phyloP scores from a whole-genome alignment of 805 yeast species.

The Saccharomycodes ludwigii region DNA sequence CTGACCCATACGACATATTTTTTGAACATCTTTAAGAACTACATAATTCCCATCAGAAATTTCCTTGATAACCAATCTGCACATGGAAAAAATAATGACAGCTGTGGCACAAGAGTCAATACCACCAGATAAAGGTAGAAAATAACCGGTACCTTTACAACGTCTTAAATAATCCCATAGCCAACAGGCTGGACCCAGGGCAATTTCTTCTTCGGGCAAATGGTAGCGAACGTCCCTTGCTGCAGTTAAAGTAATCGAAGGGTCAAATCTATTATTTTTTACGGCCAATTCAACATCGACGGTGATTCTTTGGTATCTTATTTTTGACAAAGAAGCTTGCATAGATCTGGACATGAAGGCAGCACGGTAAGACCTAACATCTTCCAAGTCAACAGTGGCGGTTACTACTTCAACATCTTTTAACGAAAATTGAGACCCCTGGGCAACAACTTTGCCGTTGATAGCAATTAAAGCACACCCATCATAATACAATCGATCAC shows the following conservation, averaged over 20 bases:
- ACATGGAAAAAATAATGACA: conserved; percentile 88
- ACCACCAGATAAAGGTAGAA: conserved; percentile 92
- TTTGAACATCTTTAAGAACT: conserved; percentile 66
- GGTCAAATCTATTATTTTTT: conserved; percentile 43
- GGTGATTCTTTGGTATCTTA: conserved; percentile 37
- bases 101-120: conserved; percentile 98
- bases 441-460: conserved; percentile 86
- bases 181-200: conserved; percentile 99
- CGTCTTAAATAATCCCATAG: conserved; percentile 95
- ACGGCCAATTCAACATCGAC: conserved; percentile 61
- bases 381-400: conserved; percentile 92
- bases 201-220: conserved; percentile 90
- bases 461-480: conserved; percentile 93
- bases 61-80: conserved; percentile 68
- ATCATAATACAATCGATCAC: conserved; percentile 92
- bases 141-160: conserved; percentile 81
- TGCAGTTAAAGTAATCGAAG: conserved; percentile 45
- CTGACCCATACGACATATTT: conserved; percentile 44
- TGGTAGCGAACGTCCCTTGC: conserved; percentile 46
- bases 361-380: conserved; percentile 72
- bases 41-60: conserved; percentile 47
- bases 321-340: conserved; percentile 38
- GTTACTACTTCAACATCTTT: conserved; percentile 87
- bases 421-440: conserved; percentile 82
- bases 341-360: conserved; percentile 60